phyloP scores from a whole-genome alignment of 192 early-diverging fungal species.

The Haplosporangium gracile region DNA sequence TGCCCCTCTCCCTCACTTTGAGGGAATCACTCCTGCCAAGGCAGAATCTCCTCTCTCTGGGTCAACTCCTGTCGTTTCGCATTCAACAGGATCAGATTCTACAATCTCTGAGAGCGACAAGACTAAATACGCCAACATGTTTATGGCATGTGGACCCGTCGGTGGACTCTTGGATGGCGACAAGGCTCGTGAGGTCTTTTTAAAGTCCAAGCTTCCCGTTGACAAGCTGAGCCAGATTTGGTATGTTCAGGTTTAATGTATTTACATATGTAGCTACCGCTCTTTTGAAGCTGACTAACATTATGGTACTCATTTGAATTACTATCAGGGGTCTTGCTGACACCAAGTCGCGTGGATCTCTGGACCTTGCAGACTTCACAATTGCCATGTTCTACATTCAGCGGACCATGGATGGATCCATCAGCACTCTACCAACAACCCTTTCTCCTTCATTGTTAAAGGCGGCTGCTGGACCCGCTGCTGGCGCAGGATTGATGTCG shows the following conservation, averaged over 20 bases:
- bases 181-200: slow-evolving; percentile 79
- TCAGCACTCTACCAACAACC: slow-evolving; percentile 73
- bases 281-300: neutral
- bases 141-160: slow-evolving; percentile 39
- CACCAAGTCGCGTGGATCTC: slow-evolving; percentile 72
- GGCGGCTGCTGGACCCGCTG: slow-evolving; percentile 50
- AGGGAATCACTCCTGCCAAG: slow-evolving; percentile 61
- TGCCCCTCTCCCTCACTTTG: slow-evolving; percentile 70
- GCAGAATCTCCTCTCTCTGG: slow-evolving; percentile 9
- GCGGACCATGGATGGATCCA: slow-evolving; percentile 80
- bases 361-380: slow-evolving; percentile 88
- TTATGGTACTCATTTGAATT: neutral
- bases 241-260: slow-evolving; percentile 51
- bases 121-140: slow-evolving; percentile 55
- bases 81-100: slow-evolving; percentile 42
- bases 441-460: slow-evolving; percentile 76
- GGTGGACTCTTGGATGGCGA: slow-evolving; percentile 70
- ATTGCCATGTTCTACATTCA: slow-evolving; percentile 93
- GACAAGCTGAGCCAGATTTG: slow-evolving; percentile 88
- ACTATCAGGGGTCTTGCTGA: slow-evolving; percentile 80
- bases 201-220: slow-evolving; percentile 83
- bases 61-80: slow-evolving; percentile 13
- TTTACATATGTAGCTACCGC: neutral
- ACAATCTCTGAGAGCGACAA: slow-evolving; percentile 36
- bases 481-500: slow-evolving; percentile 16